A percentile compares a stretch with the other conserved stretches of the same genome.
phyloP scores from a whole-genome alignment of 257 asterid species.

The Solanum chiquidenum region DNA sequence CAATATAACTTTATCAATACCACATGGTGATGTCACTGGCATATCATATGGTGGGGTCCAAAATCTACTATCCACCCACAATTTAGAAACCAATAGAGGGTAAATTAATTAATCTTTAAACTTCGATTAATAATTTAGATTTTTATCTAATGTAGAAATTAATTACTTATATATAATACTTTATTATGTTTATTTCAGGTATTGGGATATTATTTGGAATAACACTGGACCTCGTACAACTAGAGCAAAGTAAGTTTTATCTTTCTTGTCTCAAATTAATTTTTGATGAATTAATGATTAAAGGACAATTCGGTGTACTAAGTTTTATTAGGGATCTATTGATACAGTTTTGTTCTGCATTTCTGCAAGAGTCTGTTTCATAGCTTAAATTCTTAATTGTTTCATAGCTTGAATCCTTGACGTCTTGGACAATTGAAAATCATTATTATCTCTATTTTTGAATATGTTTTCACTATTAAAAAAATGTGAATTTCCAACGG shows the following conservation, averaged over 20 bases:
- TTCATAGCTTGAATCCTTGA: neutral
- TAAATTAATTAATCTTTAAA: neutral
- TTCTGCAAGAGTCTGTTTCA: neutral
- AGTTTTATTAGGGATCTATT: too few relatives aligned
- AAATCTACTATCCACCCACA: slow-evolving; percentile 30
- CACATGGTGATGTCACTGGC: slow-evolving; percentile 23
- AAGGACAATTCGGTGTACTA: neutral
- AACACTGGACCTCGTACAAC: too few relatives aligned
- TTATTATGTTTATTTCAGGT: slow-evolving; percentile 12
- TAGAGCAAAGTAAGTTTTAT: too few relatives aligned
- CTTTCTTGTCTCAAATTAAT: too few relatives aligned
- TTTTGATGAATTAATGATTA: too few relatives aligned
- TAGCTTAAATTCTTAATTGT: neutral
- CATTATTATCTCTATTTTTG: neutral
- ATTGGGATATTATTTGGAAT: slow-evolving; percentile 41
- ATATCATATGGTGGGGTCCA: slow-evolving; percentile 37
- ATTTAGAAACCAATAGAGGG: slow-evolving; percentile 36
- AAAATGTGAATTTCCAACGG: neutral
- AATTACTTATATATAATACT: neutral
- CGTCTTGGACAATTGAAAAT: neutral
- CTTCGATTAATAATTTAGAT: neutral
- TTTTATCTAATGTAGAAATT: neutral
- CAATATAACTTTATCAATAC: slow-evolving; percentile 25
- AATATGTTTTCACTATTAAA: neutral
- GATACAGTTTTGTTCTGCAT: too few relatives aligned